Base-by-base conservation (phyloP, 176 grass and related monocot species). In the Oryza rufipogon region DNA sequence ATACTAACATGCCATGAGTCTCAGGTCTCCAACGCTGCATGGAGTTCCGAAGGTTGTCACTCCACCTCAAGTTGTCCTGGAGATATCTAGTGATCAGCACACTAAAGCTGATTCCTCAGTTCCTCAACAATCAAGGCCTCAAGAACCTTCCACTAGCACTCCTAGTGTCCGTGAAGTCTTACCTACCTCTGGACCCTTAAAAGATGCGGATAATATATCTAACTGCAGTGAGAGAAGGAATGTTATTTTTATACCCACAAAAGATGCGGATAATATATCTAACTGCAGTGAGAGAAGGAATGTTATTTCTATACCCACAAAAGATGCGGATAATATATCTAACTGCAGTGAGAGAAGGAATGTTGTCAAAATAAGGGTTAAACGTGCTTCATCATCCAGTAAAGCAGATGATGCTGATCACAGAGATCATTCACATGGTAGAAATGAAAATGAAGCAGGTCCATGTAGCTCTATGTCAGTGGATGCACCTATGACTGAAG, bases 401-500 rank as follows among this genome's bases (percentile, higher is more conserved):
- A 98, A 92, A 86, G 85, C 78, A 87, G 92, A 95, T 69, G 96
- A 87, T 81, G 85, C 77, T 78, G 90, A 91, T 84, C 85, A 56
- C 33, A 90, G 54, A 80, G 91, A 79, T 78, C 81, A 71, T 63
- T 88, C 70, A 54, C 91, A 82, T 61, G 92, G 78, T 85, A 90
- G 73, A 88, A 98, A 90, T 78, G 91, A 92, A 85, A 93, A 87
- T 48, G 96, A 95, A 78, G 68, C 32, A 7, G 96, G 89, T 71
- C 93, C 93, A 74, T 95, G 93, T 88, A 98, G 93, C 82, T 95
- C 96, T 20, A 91, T 95, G 49, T 98, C 96, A 9, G 96, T 98
- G 61, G 96, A 98, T 90, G 96, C 96, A 33, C 93, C 96, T 30
- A 89, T 83, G 70, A 61, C 84, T 71, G 89, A 78, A 86, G 84